Conservation (phyloP, 371 early-diverging fungal genomes). For the Haplosporangium sp. region DNA sequence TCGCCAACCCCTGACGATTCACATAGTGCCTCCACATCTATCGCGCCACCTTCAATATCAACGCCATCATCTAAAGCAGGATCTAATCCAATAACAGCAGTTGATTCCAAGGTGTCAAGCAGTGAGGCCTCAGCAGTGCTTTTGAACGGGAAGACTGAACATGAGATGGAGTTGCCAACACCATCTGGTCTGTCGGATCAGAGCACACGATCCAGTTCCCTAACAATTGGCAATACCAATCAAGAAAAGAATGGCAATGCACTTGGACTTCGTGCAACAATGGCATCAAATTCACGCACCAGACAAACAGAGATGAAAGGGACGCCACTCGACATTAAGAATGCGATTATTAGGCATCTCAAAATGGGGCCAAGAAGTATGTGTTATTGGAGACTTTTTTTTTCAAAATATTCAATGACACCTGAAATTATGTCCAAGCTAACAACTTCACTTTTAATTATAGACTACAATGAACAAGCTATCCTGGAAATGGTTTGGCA, state of each 20-base stretch:
- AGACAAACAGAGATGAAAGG: not conserved
- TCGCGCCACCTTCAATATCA: not conserved
- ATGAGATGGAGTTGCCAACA: not conserved
- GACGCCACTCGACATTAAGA: constrained; percentile 12
- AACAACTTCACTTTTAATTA: not conserved
- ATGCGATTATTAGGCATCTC: constrained; percentile 23
- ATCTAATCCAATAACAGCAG: not conserved
- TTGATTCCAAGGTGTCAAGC: not conserved
- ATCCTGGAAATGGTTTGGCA: constrained; percentile 26
- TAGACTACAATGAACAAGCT: constrained; percentile 29
- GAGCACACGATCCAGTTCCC: not conserved
- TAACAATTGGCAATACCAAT: not conserved
- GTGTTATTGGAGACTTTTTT: not conserved
- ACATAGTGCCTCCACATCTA: no score
- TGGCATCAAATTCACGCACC: not conserved
- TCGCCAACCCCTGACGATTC: constrained; percentile 10
- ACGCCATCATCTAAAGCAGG: not conserved
- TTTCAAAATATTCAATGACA: not conserved
- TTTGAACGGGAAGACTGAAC: not conserved
- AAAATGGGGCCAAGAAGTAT: constrained; percentile 30
- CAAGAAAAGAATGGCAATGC: not conserved
- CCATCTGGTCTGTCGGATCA: not conserved
- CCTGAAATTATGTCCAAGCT: not conserved
- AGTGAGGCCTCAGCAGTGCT: not conserved
- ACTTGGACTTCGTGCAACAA: not conserved